Conservation (phyloP, 2,329 filamentous ascomycete species). For the Epichloe baconii region DNA sequence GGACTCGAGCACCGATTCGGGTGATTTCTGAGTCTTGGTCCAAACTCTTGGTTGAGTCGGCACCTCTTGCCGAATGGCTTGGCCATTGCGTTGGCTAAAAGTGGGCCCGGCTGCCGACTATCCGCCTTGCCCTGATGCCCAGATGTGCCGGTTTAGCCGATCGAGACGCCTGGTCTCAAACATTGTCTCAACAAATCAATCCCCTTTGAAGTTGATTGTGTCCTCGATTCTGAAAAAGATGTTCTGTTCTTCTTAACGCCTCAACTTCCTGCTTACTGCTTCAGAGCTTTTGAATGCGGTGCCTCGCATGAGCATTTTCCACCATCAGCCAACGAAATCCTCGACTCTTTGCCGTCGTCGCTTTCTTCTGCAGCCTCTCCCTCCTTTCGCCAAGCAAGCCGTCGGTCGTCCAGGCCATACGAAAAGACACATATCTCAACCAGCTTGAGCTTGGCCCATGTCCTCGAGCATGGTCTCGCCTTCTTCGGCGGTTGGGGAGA, state of each 20-base stretch:
- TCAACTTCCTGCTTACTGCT: not conserved
- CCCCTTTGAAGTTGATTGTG: not conserved
- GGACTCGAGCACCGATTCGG: no score
- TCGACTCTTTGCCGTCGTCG: not conserved
- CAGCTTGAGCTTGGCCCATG: not conserved
- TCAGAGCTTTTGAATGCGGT: not conserved
- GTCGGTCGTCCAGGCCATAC: not conserved
- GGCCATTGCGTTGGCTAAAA: not conserved
- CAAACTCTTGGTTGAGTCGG: no score
- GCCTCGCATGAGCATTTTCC: not conserved
- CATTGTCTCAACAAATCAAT: not conserved
- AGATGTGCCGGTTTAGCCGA: constrained; percentile 5
- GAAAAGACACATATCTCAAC: not conserved
- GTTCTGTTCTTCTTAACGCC: not conserved
- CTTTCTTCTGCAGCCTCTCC: not conserved
- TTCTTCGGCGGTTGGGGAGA: constrained; percentile 9
- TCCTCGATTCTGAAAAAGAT: not conserved
- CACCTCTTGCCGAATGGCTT: not conserved
- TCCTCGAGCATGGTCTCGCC: constrained; percentile 1
- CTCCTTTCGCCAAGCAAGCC: not conserved
- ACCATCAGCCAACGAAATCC: not conserved
- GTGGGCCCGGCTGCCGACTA: constrained; percentile 5
- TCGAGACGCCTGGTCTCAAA: not conserved
- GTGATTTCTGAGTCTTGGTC: no score
- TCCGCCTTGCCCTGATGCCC: not conserved